Percentiles rank a stretch among this genome's conserved stretches.
Evolutionary conservation across 176 grass and related monocot species (phyloP).

Genomic region (Oryza glaberrima): DNA sequence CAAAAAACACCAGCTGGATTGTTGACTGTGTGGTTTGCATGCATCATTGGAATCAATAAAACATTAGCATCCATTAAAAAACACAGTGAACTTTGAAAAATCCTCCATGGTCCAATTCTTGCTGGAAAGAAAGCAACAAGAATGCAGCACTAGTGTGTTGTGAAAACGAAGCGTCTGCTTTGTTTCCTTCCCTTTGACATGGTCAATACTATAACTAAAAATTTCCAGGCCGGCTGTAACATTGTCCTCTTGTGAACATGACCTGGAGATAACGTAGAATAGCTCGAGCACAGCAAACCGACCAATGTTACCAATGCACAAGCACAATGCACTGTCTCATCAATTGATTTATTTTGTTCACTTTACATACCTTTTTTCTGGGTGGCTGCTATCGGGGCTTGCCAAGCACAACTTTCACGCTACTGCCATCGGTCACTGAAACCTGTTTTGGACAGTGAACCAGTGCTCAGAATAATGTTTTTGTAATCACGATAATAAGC

Average conservation of each 20-base stretch:
- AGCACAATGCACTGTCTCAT: constrained; percentile 19
- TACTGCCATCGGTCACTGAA: neutral
- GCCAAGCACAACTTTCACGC: neutral
- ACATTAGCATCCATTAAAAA: constrained; percentile 15
- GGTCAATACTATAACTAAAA: constrained; percentile 29
- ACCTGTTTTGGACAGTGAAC: no score
- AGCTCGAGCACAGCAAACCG: constrained; percentile 31
- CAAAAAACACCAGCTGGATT: neutral
- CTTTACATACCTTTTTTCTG: neutral
- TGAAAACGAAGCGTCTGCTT: constrained; percentile 34
- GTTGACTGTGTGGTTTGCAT: constrained; percentile 5
- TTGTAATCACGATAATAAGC: no score
- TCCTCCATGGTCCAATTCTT: constrained; percentile 16
- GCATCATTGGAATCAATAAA: constrained; percentile 31
- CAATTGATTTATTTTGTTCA: neutral
- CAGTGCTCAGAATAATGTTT: no score
- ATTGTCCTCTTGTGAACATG: constrained; percentile 38
- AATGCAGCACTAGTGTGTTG: neutral
- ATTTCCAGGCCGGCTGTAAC: constrained; percentile 42
- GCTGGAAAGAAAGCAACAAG: constrained; percentile 34
- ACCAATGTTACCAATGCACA: constrained; percentile 27
- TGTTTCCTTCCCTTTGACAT: constrained; percentile 42
- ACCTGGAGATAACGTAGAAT: constrained; percentile 44
- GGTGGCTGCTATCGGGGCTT: constrained; percentile 25
- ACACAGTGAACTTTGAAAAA: constrained; percentile 1